Conservation (phyloP, 2,329 filamentous ascomycete species). For the Penicillium sp. region DNA sequence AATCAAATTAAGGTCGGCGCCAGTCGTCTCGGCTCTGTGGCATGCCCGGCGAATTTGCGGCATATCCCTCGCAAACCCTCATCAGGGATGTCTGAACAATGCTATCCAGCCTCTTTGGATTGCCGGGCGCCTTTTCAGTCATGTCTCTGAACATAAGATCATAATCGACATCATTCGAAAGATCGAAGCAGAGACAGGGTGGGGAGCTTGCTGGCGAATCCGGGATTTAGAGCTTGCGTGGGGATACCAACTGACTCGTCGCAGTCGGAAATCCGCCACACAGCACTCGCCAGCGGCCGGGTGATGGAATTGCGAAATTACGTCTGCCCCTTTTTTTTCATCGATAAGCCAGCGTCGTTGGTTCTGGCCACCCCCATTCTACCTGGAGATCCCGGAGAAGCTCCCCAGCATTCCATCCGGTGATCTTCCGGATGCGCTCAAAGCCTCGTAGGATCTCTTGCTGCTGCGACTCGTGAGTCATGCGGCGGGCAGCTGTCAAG, state of each 20-base stretch:
- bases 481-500: slow-evolving; percentile 49
- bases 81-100: slow-evolving; percentile 61
- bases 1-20: slow-evolving; percentile 25
- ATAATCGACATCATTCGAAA: slow-evolving; percentile 48
- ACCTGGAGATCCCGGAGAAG: slow-evolving; percentile 24
- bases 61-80: slow-evolving; percentile 60
- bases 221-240: slow-evolving; percentile 52
- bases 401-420: slow-evolving; percentile 46
- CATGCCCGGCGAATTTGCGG: slow-evolving; percentile 61
- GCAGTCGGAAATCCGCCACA: slow-evolving; percentile 6
- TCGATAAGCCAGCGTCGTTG: slow-evolving; percentile 7
- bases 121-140: slow-evolving; percentile 58
- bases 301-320: slow-evolving; percentile 4
- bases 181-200: slow-evolving; percentile 58
- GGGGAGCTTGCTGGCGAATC: slow-evolving; percentile 59
- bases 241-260: slow-evolving; percentile 31
- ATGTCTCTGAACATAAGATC: slow-evolving; percentile 48
- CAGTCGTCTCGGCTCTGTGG: slow-evolving; percentile 53
- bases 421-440: slow-evolving; percentile 44
- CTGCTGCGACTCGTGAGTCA: slow-evolving; percentile 57
- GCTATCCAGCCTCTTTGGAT: slow-evolving; percentile 63
- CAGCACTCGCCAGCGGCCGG: slow-evolving; percentile 5
- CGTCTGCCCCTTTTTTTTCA: neutral
- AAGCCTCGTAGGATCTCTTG: slow-evolving; percentile 47
- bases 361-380: slow-evolving; percentile 32